phyloP scores from a whole-genome alignment of 768 basidiomycete species.

The Tricholoma bakamatsutake region DNA sequence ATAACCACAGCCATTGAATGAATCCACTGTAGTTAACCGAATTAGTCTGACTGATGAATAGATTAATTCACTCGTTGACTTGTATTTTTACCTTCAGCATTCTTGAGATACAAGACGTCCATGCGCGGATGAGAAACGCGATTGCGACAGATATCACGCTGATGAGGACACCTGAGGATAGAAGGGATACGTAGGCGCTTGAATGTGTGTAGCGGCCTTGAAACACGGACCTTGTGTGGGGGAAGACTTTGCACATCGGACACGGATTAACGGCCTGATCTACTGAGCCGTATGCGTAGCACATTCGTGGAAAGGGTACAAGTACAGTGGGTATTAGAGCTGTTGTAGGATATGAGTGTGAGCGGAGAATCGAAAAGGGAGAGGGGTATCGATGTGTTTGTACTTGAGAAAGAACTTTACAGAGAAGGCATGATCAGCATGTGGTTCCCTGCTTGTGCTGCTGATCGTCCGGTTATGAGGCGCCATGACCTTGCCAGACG shows the following conservation, averaged over 20 bases:
- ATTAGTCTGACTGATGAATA: constrained; percentile 10
- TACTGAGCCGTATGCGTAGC: constrained; percentile 63
- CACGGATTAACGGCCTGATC: constrained; percentile 65
- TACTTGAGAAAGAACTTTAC: constrained; percentile 22
- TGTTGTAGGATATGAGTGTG: neutral
- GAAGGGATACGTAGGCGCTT: constrained; percentile 16
- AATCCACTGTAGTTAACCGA: constrained; percentile 46
- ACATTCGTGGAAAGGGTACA: constrained; percentile 45
- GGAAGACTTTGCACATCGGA: constrained; percentile 83
- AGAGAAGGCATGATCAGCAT: constrained; percentile 21
- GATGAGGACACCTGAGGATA: constrained; percentile 63
- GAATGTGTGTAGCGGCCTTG: constrained; percentile 4
- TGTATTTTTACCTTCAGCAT: constrained; percentile 68
- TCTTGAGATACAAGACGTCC: constrained; percentile 76
- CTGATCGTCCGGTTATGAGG: constrained; percentile 22
- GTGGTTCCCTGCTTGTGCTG: constrained; percentile 28
- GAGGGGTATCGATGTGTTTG: constrained; percentile 34
- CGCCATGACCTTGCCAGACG: constrained; percentile 19
- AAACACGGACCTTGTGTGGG: constrained; percentile 50
- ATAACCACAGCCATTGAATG: constrained; percentile 83
- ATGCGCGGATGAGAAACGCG: constrained; percentile 66
- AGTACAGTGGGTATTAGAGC: constrained; percentile 5
- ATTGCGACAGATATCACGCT: constrained; percentile 71
- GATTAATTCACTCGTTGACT: constrained; percentile 5
- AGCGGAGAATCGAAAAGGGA: constrained; percentile 13